Evolutionary conservation across 2,329 filamentous ascomycete genomes (phyloP).

Genomic region (Beauveria bassiana): DNA sequence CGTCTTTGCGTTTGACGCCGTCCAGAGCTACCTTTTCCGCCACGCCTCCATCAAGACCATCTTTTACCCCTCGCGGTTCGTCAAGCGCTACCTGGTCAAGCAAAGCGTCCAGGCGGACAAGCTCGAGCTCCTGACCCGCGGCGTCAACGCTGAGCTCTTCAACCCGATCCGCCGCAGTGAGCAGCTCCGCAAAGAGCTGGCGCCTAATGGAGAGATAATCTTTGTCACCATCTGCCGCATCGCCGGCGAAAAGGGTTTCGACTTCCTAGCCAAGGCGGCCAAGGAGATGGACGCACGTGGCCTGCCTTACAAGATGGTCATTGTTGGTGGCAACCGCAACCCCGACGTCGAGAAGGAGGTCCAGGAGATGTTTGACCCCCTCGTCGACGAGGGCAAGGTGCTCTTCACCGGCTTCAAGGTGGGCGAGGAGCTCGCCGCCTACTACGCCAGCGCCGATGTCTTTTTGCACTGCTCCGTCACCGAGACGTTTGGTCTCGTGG

Average conservation of each 20-base stretch:
- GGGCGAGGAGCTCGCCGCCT: conserved; percentile 53
- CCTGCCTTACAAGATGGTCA: conserved; percentile 54
- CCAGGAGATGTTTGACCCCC: conserved; percentile 47
- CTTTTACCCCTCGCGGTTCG: conserved; percentile 61
- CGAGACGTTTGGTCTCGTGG: conserved; percentile 64
- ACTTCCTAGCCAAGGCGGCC: conserved; percentile 53
- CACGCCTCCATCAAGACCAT: conserved; percentile 55
- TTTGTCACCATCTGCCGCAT: conserved; percentile 60
- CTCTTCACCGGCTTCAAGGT: conserved; percentile 60
- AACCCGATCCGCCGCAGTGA: conserved; percentile 45
- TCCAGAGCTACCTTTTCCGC: conserved; percentile 60
- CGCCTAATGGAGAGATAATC: conserved; percentile 55
- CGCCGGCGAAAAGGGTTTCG: conserved; percentile 64
- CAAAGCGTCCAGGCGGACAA: conserved; percentile 49
- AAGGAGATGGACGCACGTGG: conserved; percentile 45
- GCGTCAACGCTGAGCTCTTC: conserved; percentile 58
- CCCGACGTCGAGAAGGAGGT: conserved; percentile 53
- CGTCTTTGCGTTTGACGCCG: conserved; percentile 52
- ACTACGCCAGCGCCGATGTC: conserved; percentile 61
- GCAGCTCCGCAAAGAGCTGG: conserved; percentile 43
- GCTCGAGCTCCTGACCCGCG: conserved; percentile 53
- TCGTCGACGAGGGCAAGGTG: conserved; percentile 43
- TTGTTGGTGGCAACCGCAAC: conserved; percentile 63
- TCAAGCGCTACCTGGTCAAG: conserved; percentile 51
- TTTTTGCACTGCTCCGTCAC: conserved; percentile 66